Evolutionary conservation across 345 rosid species (phyloP), one percentile per base, ranked within the genome.

Genomic region (Pugionium cornutum): DNA sequence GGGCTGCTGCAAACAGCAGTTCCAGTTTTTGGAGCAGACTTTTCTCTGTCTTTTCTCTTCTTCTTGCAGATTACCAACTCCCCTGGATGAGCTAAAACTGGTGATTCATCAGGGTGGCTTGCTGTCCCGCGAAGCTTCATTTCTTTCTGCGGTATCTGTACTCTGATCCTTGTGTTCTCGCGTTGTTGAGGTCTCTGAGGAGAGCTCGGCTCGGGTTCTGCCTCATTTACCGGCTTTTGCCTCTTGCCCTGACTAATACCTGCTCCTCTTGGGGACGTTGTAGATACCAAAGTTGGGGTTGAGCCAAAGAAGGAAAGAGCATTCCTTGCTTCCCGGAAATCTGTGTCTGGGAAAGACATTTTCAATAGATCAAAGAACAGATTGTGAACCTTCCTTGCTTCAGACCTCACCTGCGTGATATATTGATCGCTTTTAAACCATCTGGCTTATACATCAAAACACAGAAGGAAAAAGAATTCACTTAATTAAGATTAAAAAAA

Each of bases 1-100:
- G 96, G 96, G 28, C 85, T 87, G 53, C 84, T 69, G 49, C 89
- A 79, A 51, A 86, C 89, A 41, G 83, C 89, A 8, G 86, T 53
- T 81, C 94, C 74, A 7, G 86, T 59, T 81, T 78, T 90, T 42
- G 64, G 83, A 7, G 53, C 60, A 5, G 83, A 80, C 77, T 95
- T 90, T 75, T 95, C 99, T 67, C 99, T 55, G 75, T 95, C 99
- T 80, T 86, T 91, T 81, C 99, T 95, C 80, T 87, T 95, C 83
- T 95, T 95, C 86, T 95, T 95, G 92, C 97, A 89, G 74, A 87
- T 84, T 50, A 95, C 91, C 77, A 95, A 74, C 68, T 91, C 96
- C 34, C 97, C 97, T 18, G 99, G 97, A 75, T 95, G 99, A 62
- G 83, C 72, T 33, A 78, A 73, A 42, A 79, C 36, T 7, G 95